Evolutionary conservation across 2,329 filamentous ascomycete species (phyloP), one percentile per base, ranked within the genome.

Genomic region (Colletotrichum sp.): DNA sequence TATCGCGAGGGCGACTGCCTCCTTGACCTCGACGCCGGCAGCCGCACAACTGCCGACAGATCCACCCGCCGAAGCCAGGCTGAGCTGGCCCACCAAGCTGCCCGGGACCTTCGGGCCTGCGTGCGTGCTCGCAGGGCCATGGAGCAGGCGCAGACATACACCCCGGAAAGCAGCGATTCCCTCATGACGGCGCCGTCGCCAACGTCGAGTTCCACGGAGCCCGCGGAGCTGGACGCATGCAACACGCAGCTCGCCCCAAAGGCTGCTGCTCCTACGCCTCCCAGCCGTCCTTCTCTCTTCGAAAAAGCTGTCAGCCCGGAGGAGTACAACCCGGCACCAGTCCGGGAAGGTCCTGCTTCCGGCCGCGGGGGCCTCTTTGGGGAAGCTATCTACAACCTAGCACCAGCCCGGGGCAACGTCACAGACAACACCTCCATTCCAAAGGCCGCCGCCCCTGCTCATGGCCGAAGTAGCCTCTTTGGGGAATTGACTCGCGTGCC

Each of bases 401-500:
- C 43, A 0, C 43, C 18, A 21, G 12, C n/a, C 43, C 43, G 3
- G 43, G 1, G 43, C 10, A 13, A 2, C 10, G 2, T 2, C n/a
- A 5, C n/a, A 21, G 4, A 21, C 10, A 13, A 2, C n/a, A 1
- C 6, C 43, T 13, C n/a, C 43, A 1, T 21, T 2, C 43, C n/a
- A 0, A 21, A 48, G 43, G 1, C n/a, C 2, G n/a, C 6, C 9
- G 16, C 43, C 4, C 4, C n/a, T 48, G 18, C 9, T 8, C 43
- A n/a, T 10, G n/a, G n/a, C 8, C 18, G 38, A 0, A 2, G n/a
- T 2, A 0, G 12, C 32, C 1, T 52, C n/a, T 21, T 52, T 3
- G 43, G n/a, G 1, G 38, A 48, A 4, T n/a, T 3, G 5, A 0
- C 18, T n/a, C 38, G 5, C 1, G 6, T 0, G 18, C 1, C 38